Evolutionary conservation across 148 eudicot species (phyloP).

Genomic region (Polygonum aviculare): DNA sequence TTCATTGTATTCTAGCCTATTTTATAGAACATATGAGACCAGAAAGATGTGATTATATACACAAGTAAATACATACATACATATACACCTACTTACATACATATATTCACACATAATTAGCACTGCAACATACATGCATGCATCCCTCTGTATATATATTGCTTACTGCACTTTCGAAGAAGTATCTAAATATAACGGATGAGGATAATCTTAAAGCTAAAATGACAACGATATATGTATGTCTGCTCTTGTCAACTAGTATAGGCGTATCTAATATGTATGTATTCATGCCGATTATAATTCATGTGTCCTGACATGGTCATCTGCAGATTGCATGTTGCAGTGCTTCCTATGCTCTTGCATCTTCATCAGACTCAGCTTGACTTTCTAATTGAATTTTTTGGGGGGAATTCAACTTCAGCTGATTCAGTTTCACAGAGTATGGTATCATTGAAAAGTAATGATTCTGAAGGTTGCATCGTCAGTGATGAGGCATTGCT

Average conservation of each 20-base stretch:
- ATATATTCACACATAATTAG: too few relatives aligned
- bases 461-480: conserved; percentile 23
- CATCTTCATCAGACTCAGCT: conserved; percentile 98
- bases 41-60: background rate
- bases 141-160: background rate
- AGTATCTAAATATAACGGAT: background rate
- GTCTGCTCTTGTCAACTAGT: background rate
- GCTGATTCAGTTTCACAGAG: conserved; percentile 32
- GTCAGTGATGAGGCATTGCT: conserved; percentile 79
- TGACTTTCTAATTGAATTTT: conserved; percentile 75
- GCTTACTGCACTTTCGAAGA: background rate
- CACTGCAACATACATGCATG: too few relatives aligned
- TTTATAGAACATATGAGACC: background rate
- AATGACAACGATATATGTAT: background rate
- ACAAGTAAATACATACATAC: too few relatives aligned
- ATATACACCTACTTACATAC: too few relatives aligned
- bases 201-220: background rate
- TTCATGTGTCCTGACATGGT: background rate
- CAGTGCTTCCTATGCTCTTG: conserved; percentile 72
- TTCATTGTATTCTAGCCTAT: background rate
- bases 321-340: conserved; percentile 53
- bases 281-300: background rate
- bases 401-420: conserved; percentile 41
- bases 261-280: background rate
- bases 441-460: conserved; percentile 19